Evolutionary conservation across 345 rosid species (phyloP).

Genomic region (Euphorbia pulcherrima): DNA sequence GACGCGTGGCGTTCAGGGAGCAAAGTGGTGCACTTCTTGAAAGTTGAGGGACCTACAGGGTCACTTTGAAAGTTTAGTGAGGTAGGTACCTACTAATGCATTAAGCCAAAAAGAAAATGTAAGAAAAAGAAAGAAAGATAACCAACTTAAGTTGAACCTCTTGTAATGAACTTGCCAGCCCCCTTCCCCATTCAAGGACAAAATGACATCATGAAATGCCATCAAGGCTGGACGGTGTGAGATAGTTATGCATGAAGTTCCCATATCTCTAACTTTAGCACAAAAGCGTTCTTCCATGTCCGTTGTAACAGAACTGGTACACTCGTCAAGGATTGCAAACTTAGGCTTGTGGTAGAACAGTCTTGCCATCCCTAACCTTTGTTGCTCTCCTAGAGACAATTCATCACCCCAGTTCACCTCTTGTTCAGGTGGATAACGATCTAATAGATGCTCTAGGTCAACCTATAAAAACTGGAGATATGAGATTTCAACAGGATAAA

Average conservation of each 20-base stretch:
- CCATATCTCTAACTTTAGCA: slow-evolving; percentile 95
- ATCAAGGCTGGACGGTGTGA: slow-evolving; percentile 98
- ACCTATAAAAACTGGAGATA: slow-evolving; percentile 47
- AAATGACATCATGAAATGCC: slow-evolving; percentile 91
- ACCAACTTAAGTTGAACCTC: slow-evolving; percentile 47
- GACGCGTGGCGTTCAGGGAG: too few species aligned
- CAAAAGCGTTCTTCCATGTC: slow-evolving; percentile 99
- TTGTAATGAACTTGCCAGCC: slow-evolving; percentile 77
- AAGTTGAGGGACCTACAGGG: too few species aligned
- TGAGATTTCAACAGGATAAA: background rate
- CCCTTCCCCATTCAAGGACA: slow-evolving; percentile 98
- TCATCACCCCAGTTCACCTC: slow-evolving; percentile 99
- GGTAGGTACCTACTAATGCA: too few species aligned
- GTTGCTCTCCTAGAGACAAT: slow-evolving; percentile 97
- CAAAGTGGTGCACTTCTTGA: too few species aligned
- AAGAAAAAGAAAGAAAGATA: background rate
- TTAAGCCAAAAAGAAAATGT: too few species aligned
- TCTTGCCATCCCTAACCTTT: slow-evolving; percentile 98
- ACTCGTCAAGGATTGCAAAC: slow-evolving; percentile 99
- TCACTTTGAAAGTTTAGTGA: too few species aligned
- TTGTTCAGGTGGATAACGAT: slow-evolving; percentile 79
- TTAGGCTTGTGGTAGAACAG: slow-evolving; percentile 95
- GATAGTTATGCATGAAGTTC: slow-evolving; percentile 98
- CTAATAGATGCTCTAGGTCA: slow-evolving; percentile 86
- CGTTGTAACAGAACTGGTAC: slow-evolving; percentile 99